phyloP scores from a whole-genome alignment of 495 filamentous ascomycete species.

The Xylaria curta region DNA sequence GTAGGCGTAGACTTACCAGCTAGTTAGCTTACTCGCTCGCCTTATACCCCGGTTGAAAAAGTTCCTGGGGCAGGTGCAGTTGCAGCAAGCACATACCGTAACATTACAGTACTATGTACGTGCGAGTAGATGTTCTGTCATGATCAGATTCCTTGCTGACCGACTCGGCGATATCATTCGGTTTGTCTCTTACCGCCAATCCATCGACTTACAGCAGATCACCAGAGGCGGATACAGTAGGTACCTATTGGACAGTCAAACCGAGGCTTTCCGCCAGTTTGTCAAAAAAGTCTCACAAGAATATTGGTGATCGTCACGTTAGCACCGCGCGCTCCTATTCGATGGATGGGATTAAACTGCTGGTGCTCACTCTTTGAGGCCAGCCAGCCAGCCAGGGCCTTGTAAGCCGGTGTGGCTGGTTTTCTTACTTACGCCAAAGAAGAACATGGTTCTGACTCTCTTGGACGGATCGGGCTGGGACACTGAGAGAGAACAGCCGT shows the following conservation, averaged over 20 bases:
- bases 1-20: neutral
- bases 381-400: slow-evolving; percentile 1
- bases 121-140: neutral
- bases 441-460: slow-evolving; percentile 4
- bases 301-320: neutral
- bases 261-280: slow-evolving; percentile 12
- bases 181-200: slow-evolving; percentile 36
- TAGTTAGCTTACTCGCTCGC: slow-evolving; percentile 13
- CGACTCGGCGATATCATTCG: slow-evolving; percentile 25
- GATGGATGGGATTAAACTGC: neutral
- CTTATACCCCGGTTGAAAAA: neutral
- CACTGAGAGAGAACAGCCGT: slow-evolving; percentile 23
- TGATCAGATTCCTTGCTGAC: slow-evolving; percentile 23
- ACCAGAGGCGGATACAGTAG: slow-evolving; percentile 12
- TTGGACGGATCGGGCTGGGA: slow-evolving; percentile 28
- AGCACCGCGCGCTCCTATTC: neutral
- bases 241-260: neutral
- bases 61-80: neutral
- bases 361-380: slow-evolving; percentile 3
- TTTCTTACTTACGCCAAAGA: neutral
- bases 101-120: neutral
- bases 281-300: slow-evolving; percentile 2
- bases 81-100: neutral
- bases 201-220: slow-evolving; percentile 1
- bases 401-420: slow-evolving; percentile 24